Base-by-base conservation (phyloP, 345 rosid genomes). In the Corchorus olitorius region DNA sequence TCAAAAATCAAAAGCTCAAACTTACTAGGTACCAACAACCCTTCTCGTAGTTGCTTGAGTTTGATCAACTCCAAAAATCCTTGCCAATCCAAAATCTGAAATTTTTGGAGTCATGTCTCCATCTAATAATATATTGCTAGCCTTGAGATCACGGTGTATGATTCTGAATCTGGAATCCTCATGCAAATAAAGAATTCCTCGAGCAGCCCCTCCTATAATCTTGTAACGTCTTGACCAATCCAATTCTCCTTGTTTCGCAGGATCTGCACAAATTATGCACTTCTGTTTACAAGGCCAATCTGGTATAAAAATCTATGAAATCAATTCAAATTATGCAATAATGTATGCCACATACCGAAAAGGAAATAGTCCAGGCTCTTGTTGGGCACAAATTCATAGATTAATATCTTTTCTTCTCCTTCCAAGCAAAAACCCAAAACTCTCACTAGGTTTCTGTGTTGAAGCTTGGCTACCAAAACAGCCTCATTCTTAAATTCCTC, bases 41-140 rank as follows among this genome's bases (percentile, higher is more conserved):
- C 79, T 78, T 52, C 70, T 77, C 1, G 97, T 90, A n/a, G 81
- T 88, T 56, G 73, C 81, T 46, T 68, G 72, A 35, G 79, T 76
- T 76, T 82, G 85, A 63, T 86, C 77, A 5, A 75, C 81, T 12
- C 82, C 83, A 16, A 90, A 86, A 48, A 88, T 89, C 70, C 82
- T 86, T 3, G 92, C 91, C 82, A 84, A 81, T 43, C 95, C 92
- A 74, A 92, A 92, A 73, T 92, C 95, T 9, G 93, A 89, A 27
- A 90, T 87, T 80, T 89, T 90, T 6, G 93, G 83, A 37, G 72
- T 85, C 93, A 90, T 83, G 3, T 85, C 88, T 5, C n/a, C 87
- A 75, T 90, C 93, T 16, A 89, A 49, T 19, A 88, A 74, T 65
- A 90, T 65, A 61, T 92, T 89, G 81, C 92, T 87, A 6, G 87